Base-by-base conservation (phyloP, 352 stramenopile genomes). In the Globisporangium spinosum region DNA sequence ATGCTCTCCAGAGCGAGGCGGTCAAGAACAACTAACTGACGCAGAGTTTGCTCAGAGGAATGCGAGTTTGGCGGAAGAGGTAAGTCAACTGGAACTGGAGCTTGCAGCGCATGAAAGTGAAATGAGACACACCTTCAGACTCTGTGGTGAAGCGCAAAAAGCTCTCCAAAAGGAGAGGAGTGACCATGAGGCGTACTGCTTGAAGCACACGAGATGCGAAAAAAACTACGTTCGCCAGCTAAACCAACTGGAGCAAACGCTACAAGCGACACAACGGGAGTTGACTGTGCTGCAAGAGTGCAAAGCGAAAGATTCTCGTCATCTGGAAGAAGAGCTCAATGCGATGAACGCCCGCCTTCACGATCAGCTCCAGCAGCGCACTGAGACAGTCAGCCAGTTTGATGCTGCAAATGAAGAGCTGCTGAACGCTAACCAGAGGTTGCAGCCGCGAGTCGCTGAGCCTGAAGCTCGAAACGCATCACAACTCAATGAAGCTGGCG, bases 211-310 rank as follows among this genome's bases (percentile, higher is more conserved):
- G 9, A 22, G 8, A 0, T n/a, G 25, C 22, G 25, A 43, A 1
- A 9, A 57, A 2, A 23, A 7, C 2, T 27, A 65, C 13, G 10
- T 12, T 0, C 8, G 10, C 17, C 49, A 58, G 2, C 29, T 57
- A 9, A 15, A n/a, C n/a, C 43, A 61, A 7, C 15, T 59, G 22
- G 8, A 60, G 34, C 62, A 54, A 5, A n/a, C 27, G 20, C 32
- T 67, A 35, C 1, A 53, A 25, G 54, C 57, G n/a, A 45, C 65
- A 58, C 38, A 65, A 2, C 55, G 59, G 2, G 29, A 65, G 54
- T 17, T 70, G 55, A 5, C 58, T 13, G 15, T 22, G 10, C 47
- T 77, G 27, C 53, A 62, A 47, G 58, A 45, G 10, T 58, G 58
- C 27, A 35, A 57, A 29, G 67, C 59, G 8, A 51, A 62, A 40